Base-by-base conservation (phyloP, 306 rosid species). In the Malus asiatica region DNA sequence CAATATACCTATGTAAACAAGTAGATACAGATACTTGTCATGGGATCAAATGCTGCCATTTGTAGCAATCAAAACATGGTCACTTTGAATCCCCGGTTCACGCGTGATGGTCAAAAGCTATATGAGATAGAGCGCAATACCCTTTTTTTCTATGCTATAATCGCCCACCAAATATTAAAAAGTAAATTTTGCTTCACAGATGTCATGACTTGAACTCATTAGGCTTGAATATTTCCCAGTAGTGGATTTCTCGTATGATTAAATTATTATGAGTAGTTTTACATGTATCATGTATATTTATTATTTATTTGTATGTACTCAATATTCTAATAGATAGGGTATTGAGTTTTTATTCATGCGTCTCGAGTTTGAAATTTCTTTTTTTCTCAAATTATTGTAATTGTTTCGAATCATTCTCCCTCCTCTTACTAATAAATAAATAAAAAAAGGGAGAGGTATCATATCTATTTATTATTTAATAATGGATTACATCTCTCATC, bases 91-190 rank as follows among this genome's bases (percentile, higher is more conserved):
- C 72, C 61, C 45, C 48, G 13, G 68, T 68, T 78, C 87, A 86
- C 90, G 85, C 84, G 87, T 70, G 76, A 79, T 14, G 76, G 86
- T 81, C 90, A 84, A 88, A 90, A 87, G 84, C 76, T 65, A 11
- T 65, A 11, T 48, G 46, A 87, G 96, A 91, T 82, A 88, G 88
- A 89, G 23, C 91, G 92, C 98, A 89, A 87, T 89, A 89, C 27
- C 84, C 40, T 1, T 23, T 62, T 48, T 52, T 11, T 15, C 73
- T 69, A 13, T 32, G 32, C 23, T 14, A 64, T 83, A 81, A 77
- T 84, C 83, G 71, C 44, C 68, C 76, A 73, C 68, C 19, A 72
- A 72, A 73, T 25, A 23, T 18, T 5, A 7, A 14, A 5, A 72
- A 38, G 18, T 8, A 58, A 40, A 10, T 60, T 60, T 60, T 13